Conservation (phyloP, 2,329 filamentous ascomycete genomes). For the Verticillium longisporum region DNA sequence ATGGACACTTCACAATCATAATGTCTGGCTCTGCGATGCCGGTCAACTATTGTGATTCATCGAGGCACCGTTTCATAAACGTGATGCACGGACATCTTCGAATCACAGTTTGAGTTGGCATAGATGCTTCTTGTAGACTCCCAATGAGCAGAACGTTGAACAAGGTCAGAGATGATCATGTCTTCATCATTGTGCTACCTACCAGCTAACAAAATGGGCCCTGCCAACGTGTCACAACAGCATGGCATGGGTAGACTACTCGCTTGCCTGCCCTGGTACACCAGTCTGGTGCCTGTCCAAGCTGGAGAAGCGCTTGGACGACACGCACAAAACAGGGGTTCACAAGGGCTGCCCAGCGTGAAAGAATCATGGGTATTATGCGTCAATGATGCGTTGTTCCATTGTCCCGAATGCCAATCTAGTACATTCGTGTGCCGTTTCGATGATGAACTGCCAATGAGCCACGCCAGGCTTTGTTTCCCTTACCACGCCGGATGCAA, state of each 20-base stretch:
- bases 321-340: background rate
- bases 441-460: background rate
- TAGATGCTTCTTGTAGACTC: no score
- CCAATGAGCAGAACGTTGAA: background rate
- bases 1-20: no score
- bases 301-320: background rate
- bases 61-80: no score
- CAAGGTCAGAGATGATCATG: background rate
- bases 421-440: constrained; percentile 23
- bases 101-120: no score
- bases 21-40: no score
- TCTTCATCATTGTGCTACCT: background rate
- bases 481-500: constrained; percentile 31
- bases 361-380: constrained; percentile 1
- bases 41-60: no score
- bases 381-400: constrained; percentile 21
- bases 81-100: no score
- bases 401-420: constrained; percentile 25
- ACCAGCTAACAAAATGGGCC: background rate
- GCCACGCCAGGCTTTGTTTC: constrained; percentile 11
- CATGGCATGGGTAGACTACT: background rate
- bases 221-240: background rate
- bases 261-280: background rate
- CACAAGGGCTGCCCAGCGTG: background rate
- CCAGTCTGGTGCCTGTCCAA: background rate